Conservation (phyloP, 345 rosid genomes). For the Syzygium oleosum region DNA sequence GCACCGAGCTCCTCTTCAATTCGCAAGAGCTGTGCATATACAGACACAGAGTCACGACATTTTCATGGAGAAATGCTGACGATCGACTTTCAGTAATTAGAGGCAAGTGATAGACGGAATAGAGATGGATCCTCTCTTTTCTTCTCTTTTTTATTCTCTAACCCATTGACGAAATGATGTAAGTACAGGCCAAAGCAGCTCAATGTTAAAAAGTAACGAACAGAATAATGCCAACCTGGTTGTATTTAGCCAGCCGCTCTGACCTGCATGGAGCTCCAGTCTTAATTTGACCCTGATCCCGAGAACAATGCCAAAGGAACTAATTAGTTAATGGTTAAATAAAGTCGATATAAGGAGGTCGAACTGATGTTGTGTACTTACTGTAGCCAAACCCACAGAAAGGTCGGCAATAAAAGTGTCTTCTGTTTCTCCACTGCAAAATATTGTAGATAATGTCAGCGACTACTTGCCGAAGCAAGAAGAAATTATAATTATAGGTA, state of each 20-base stretch:
- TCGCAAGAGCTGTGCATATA: conserved; percentile 49
- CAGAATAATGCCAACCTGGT: conserved; percentile 41
- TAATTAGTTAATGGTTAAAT: not conserved
- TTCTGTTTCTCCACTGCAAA: conserved; percentile 87
- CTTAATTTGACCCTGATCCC: conserved; percentile 85
- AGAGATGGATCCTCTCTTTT: not conserved
- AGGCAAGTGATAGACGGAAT: not conserved
- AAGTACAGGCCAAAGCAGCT: not conserved
- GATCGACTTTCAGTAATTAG: not conserved
- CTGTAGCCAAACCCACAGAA: conserved; percentile 91
- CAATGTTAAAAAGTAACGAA: not conserved
- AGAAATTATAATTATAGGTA: not conserved
- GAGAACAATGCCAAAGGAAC: not conserved
- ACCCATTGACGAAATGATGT: not conserved
- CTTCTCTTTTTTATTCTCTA: not conserved
- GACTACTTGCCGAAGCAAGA: not conserved
- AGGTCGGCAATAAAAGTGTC: conserved; percentile 97
- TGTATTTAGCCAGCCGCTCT: conserved; percentile 93
- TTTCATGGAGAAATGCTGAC: not conserved
- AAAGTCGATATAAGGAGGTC: not conserved
- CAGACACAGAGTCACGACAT: not conserved
- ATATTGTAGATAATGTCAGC: not conserved
- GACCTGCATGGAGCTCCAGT: conserved; percentile 99
- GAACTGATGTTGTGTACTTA: not conserved
- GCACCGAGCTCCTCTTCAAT: conserved; percentile 92